Evolutionary conservation across 768 basidiomycete species (phyloP), one percentile per base, ranked within the genome.

Genomic region (Mrakia frigida): DNA sequence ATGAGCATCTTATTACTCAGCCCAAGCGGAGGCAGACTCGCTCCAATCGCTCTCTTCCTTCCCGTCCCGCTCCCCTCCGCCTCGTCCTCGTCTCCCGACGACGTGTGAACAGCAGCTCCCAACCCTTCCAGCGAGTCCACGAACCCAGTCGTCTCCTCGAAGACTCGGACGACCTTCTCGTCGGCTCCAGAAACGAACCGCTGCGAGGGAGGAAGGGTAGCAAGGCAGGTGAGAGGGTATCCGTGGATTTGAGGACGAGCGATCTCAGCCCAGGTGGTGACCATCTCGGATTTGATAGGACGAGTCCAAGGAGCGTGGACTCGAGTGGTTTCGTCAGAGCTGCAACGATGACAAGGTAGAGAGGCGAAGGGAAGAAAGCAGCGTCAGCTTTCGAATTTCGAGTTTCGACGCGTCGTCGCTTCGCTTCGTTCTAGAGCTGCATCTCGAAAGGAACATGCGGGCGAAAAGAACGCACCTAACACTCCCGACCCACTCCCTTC

Each of bases 171-270:
- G 16, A 98, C 94, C 83, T 98, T 98, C 84, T 99, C 97, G 80
- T 99, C 97, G 14, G 94, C 94, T 65, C 94, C 90, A 79, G 92
- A 95, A 28, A 90, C 90, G 81, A 98, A 96, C 41, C 88, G 89
- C 14, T 77, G 76, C 90, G 85, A 76, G 87, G 87, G 65, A 96
- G 86, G 82, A 93, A 95, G 3, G 3, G 73, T 56, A 0, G 87
- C 88, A 9, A 88, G 90, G 74, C 90, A 90, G 25, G 95, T 86
- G 52, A 98, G 85, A 81, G 98, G 94, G 82, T 98, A 98, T 10
- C 97, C 97, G 84, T 99, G 97, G 25, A 98, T 90, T 83, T 99
- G 97, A 28, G 97, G 97, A 5, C 97, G 89, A 37, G 88, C 88
- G 37, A 98, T 85, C 82, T 99, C 97, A 71, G 83, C 82, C 81